Evolutionary conservation across 768 basidiomycete genomes (phyloP).

Genomic region (Lactarius vividus): DNA sequence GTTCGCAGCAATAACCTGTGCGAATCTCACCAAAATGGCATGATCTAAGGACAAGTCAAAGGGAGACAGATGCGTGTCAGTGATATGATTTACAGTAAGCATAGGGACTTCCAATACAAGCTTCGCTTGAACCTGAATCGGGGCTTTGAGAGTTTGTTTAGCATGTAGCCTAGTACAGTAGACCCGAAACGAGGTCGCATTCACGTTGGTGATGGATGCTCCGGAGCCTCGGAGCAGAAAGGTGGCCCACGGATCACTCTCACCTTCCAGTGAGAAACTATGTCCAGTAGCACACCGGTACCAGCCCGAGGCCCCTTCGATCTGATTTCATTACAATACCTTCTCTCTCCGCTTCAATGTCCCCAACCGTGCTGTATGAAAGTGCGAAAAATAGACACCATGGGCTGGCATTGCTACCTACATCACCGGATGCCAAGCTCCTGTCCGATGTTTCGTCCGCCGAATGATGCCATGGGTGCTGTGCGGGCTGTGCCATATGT

Average conservation of each 20-base stretch:
- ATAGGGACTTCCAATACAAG: too few species aligned
- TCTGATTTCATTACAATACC: neutral
- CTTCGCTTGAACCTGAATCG: too few species aligned
- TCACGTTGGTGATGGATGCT: neutral
- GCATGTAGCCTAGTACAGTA: too few species aligned
- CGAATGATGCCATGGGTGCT: neutral
- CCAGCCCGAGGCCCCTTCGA: neutral
- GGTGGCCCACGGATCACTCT: neutral
- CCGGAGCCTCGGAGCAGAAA: neutral
- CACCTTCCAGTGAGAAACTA: neutral
- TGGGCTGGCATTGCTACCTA: neutral
- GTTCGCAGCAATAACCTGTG: neutral
- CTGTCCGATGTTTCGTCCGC: neutral
- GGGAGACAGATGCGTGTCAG: neutral
- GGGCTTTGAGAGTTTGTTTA: too few species aligned
- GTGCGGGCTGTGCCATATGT: neutral
- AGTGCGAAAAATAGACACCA: neutral
- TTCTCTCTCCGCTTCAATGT: neutral
- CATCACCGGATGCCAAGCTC: neutral
- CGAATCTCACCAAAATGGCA: neutral
- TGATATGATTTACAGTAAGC: neutral
- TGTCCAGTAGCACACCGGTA: neutral
- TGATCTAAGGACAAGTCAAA: neutral
- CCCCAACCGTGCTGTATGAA: neutral
- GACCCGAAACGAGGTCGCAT: neutral